Conservation (phyloP, 345 rosid species). For the Arabidopsis suecica region DNA sequence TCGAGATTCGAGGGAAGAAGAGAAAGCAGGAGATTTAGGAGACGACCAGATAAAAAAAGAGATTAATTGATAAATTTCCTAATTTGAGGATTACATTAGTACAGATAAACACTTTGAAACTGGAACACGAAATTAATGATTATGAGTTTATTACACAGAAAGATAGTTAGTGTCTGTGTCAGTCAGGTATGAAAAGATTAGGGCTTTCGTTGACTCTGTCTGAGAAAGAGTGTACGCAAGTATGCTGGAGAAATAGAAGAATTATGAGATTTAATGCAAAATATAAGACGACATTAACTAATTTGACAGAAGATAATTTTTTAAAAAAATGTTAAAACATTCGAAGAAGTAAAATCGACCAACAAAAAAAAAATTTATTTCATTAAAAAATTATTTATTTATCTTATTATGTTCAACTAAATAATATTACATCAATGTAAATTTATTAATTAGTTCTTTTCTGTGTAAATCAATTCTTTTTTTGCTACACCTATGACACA, state of each 20-base stretch:
- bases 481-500: too few relatives aligned
- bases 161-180: slow-evolving; percentile 8
- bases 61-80: background rate
- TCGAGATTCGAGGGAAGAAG: background rate
- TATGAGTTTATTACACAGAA: slow-evolving; percentile 31
- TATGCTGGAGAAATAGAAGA: background rate
- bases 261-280: background rate
- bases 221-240: slow-evolving; percentile 10
- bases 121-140: slow-evolving; percentile 25
- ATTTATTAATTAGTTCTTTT: too few relatives aligned
- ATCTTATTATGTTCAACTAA: too few relatives aligned
- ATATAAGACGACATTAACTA: too few relatives aligned
- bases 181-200: background rate
- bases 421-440: too few relatives aligned
- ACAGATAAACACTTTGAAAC: background rate
- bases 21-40: slow-evolving; percentile 15
- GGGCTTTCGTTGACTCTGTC: slow-evolving; percentile 40
- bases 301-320: too few relatives aligned
- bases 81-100: slow-evolving; percentile 19
- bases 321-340: too few relatives aligned
- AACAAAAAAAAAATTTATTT: too few relatives aligned
- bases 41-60: background rate
- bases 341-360: too few relatives aligned
- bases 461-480: too few relatives aligned
- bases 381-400: too few relatives aligned